These are phyloP conservation scores for Mortierella sp. DNA, from an alignment of 371 early-diverging fungal genomes.

Conservation along the genomic window DNA sequence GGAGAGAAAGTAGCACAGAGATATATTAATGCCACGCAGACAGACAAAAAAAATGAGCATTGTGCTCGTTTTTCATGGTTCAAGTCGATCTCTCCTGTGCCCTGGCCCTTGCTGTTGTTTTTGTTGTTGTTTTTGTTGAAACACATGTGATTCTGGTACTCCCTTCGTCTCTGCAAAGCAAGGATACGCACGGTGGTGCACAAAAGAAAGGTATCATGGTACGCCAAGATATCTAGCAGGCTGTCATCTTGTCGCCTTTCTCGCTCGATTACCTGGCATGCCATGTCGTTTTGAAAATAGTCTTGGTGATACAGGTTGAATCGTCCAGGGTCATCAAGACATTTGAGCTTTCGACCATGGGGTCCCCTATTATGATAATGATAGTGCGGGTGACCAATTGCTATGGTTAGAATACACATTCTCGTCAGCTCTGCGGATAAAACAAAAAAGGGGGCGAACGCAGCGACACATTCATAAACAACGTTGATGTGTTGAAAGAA, in stretches of 20 bases:
- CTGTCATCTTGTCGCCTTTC: neutral
- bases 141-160: conserved; percentile 6
- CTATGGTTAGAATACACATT: conserved; percentile 5
- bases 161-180: neutral
- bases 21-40: conserved; percentile 4
- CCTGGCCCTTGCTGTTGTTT: neutral
- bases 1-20: neutral
- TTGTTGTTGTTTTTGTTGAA: neutral
- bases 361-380: conserved; percentile 45
- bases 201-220: neutral
- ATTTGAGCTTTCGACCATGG: conserved; percentile 59
- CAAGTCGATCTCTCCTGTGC: neutral
- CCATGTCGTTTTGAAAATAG: conserved; percentile 59
- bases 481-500: neutral
- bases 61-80: neutral
- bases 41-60: neutral
- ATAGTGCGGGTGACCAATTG: conserved; percentile 8
- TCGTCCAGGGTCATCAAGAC: conserved; percentile 58
- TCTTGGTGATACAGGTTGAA: conserved; percentile 58
- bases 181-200: neutral
- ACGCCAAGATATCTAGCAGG: neutral
- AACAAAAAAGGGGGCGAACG: neutral
- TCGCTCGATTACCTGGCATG: conserved; percentile 45
- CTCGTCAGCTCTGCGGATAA: neutral
- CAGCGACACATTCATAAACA: neutral